A percentile compares a stretch with the other conserved stretches of the same genome.
Conservation (phyloP, 192 early-diverging fungal species). For the Rhizoclosmatium globosum region DNA sequence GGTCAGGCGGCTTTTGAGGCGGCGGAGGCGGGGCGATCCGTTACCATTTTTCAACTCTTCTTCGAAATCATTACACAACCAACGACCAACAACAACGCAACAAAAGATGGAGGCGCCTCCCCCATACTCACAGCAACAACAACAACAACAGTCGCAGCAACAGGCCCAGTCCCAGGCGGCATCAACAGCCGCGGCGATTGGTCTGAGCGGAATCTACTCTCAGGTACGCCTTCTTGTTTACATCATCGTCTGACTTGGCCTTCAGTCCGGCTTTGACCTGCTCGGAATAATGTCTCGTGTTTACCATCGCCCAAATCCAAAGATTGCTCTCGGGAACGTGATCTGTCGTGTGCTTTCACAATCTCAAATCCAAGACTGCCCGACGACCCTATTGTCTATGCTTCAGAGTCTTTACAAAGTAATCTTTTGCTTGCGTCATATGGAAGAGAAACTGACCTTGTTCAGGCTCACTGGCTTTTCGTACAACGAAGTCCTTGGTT, state of each 20-base stretch:
- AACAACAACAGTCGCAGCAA: not conserved
- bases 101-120: not conserved
- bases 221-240: not conserved
- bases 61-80: not conserved
- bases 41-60: not conserved
- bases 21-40: not conserved
- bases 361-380: slow-evolving; percentile 66
- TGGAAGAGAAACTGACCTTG: not conserved
- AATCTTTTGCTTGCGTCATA: not conserved
- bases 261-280: slow-evolving; percentile 51
- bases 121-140: not conserved
- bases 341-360: slow-evolving; percentile 62
- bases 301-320: slow-evolving; percentile 60
- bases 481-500: slow-evolving; percentile 49
- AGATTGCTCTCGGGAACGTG: slow-evolving; percentile 64
- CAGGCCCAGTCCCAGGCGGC: not conserved
- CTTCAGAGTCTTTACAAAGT: slow-evolving; percentile 66
- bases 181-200: not conserved
- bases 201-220: not conserved
- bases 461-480: slow-evolving; percentile 61
- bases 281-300: slow-evolving; percentile 50
- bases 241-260: too few relatives aligned
- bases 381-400: slow-evolving; percentile 73
- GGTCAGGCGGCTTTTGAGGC: not conserved
- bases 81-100: not conserved